Percentiles rank a stretch among this genome's conserved stretches.
phyloP scores from a whole-genome alignment of 208 protist genomes.

The Leishmania tropica region DNA sequence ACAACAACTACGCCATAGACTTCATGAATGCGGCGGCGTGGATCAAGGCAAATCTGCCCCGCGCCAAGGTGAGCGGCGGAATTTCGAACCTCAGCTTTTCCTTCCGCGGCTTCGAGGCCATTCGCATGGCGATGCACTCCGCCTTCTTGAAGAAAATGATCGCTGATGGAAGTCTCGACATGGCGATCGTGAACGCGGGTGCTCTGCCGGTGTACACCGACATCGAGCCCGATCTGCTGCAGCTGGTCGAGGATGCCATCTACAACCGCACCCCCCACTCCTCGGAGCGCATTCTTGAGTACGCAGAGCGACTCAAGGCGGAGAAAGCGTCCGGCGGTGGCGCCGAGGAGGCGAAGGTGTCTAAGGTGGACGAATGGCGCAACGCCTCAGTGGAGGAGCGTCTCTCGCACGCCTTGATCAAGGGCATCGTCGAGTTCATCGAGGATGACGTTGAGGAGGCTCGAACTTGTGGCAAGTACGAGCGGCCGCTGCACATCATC shows the following conservation, averaged over 20 bases:
- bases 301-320: conserved; percentile 66
- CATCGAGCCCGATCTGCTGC: conserved; percentile 86
- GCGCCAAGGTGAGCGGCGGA: conserved; percentile 92
- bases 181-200: conserved; percentile 98
- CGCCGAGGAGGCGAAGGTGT: conserved; percentile 34
- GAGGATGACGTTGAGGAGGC: conserved; percentile 94
- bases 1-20: conserved; percentile 96
- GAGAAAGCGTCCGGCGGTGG: conserved; percentile 33
- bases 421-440: conserved; percentile 96
- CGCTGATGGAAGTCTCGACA: conserved; percentile 90
- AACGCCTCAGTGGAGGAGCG: conserved; percentile 79
- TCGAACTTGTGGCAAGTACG: conserved; percentile 59
- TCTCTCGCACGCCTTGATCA: conserved; percentile 93
- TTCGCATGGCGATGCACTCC: conserved; percentile 92
- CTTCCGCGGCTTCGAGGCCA: conserved; percentile 92
- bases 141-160: conserved; percentile 95
- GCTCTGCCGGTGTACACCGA: conserved; percentile 95
- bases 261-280: conserved; percentile 85
- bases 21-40: conserved; percentile 92
- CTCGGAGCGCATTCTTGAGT: conserved; percentile 92
- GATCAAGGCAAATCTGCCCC: conserved; percentile 87
- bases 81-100: conserved; percentile 98
- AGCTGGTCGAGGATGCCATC: conserved; percentile 93
- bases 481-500: conserved; percentile 83
- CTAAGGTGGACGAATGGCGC: conserved; percentile 89